Conservation (phyloP, 768 basidiomycete species). For the Hygrocybe coccinea region DNA sequence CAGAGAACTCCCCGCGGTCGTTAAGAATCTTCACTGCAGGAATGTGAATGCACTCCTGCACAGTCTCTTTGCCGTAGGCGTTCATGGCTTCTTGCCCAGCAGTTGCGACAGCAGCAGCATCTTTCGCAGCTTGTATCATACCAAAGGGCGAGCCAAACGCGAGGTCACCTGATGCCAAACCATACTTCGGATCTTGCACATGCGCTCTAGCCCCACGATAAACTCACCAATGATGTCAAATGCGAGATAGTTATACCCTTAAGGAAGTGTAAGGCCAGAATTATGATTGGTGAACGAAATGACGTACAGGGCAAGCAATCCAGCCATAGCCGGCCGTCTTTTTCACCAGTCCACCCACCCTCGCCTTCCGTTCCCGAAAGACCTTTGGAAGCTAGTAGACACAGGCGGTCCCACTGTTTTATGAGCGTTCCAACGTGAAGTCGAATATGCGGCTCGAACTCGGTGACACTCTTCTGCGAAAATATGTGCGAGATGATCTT, state of each 20-base stretch:
- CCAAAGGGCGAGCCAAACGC: slow-evolving; percentile 87
- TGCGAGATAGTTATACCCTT: slow-evolving; percentile 52
- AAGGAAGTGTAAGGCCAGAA: background rate
- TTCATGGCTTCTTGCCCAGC: slow-evolving; percentile 52
- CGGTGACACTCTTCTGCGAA: slow-evolving; percentile 77
- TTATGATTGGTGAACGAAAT: background rate
- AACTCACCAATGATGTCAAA: slow-evolving; percentile 66
- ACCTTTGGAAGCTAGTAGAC: slow-evolving; percentile 50
- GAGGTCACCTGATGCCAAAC: slow-evolving; percentile 42
- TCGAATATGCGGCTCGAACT: slow-evolving; percentile 78
- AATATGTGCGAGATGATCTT: slow-evolving; percentile 87
- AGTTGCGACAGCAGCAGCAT: slow-evolving; percentile 65
- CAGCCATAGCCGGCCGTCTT: slow-evolving; percentile 62
- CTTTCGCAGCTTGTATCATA: slow-evolving; percentile 73
- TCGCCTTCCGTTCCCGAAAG: slow-evolving; percentile 56
- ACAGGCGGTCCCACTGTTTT: slow-evolving; percentile 72
- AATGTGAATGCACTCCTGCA: slow-evolving; percentile 51
- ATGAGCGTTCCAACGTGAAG: slow-evolving; percentile 56
- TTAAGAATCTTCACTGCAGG: slow-evolving; percentile 85
- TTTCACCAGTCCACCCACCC: slow-evolving; percentile 53
- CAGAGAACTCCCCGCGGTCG: slow-evolving; percentile 81
- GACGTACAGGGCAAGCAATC: slow-evolving; percentile 68
- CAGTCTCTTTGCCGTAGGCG: slow-evolving; percentile 45
- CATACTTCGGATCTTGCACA: background rate
- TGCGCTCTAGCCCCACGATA: background rate